Evolutionary conservation across 768 basidiomycete genomes (phyloP).

Genomic region (Panus rudis): DNA sequence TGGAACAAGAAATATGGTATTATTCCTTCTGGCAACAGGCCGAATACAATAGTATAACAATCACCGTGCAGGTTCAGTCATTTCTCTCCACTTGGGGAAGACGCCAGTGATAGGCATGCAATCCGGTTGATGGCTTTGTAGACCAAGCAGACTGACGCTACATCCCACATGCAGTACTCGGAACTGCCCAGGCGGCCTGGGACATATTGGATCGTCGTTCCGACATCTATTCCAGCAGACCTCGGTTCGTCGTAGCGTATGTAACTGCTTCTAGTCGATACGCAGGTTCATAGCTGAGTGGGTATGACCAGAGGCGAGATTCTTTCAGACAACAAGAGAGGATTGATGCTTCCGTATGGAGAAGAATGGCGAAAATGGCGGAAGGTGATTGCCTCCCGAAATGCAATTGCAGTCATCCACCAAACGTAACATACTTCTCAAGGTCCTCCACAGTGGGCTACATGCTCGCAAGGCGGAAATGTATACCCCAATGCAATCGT

Average conservation of each 20-base stretch:
- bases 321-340: constrained; percentile 4
- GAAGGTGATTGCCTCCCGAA: neutral
- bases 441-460: constrained; percentile 40
- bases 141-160: neutral
- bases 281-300: constrained; percentile 39
- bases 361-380: constrained; percentile 7
- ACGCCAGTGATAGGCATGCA: constrained; percentile 35
- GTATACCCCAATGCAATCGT: constrained; percentile 39
- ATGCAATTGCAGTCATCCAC: neutral
- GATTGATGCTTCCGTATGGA: constrained; percentile 4
- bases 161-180: constrained; percentile 29
- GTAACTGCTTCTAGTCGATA: constrained; percentile 14
- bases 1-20: constrained; percentile 41
- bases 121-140: neutral
- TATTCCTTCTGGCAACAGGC: constrained; percentile 1
- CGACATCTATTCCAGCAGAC: constrained; percentile 39
- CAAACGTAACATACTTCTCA: neutral
- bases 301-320: constrained; percentile 26
- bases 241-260: constrained; percentile 38
- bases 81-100: constrained; percentile 35
- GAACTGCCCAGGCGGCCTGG: constrained; percentile 40
- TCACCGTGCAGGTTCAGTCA: constrained; percentile 28
- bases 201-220: constrained; percentile 42
- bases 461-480: constrained; percentile 34
- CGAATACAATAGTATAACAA: neutral